phyloP scores from a whole-genome alignment of 2,329 filamentous ascomycete species.

The Sodiomyces alkalinus region DNA sequence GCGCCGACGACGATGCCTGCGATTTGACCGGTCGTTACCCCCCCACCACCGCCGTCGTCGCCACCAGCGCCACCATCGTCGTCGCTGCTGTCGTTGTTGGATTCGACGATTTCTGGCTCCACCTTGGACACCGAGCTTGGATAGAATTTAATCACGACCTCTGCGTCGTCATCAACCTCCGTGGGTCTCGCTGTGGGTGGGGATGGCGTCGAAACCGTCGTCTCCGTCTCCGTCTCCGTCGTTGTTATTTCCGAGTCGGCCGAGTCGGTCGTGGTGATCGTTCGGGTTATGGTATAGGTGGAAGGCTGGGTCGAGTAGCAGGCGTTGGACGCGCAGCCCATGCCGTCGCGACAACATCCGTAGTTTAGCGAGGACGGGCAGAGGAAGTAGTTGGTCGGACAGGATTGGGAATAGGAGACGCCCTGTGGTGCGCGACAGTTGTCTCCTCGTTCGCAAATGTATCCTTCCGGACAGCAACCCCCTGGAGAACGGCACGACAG shows the following conservation, averaged over 20 bases:
- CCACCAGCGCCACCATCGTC: slow-evolving; percentile 10
- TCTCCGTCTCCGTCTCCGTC: slow-evolving; percentile 22
- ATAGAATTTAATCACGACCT: slow-evolving; percentile 25
- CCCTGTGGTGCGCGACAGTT: slow-evolving; percentile 30
- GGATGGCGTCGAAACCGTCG: slow-evolving; percentile 22
- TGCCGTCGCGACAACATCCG: slow-evolving; percentile 35
- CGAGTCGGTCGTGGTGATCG: slow-evolving; percentile 28
- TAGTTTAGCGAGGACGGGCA: slow-evolving; percentile 35
- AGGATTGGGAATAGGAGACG: slow-evolving; percentile 21
- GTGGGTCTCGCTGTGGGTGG: slow-evolving; percentile 13
- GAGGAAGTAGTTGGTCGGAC: slow-evolving; percentile 26
- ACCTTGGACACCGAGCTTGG: slow-evolving; percentile 28
- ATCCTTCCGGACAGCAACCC: slow-evolving; percentile 29
- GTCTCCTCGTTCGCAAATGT: slow-evolving; percentile 21
- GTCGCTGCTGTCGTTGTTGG: no score
- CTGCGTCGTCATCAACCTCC: slow-evolving; percentile 11
- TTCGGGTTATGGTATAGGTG: slow-evolving; percentile 27
- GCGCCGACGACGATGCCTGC: slow-evolving; percentile 39
- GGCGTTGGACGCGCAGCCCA: slow-evolving; percentile 28
- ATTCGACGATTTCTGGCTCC: slow-evolving; percentile 12
- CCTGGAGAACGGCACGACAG: slow-evolving; percentile 16
- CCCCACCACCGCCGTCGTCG: slow-evolving; percentile 12
- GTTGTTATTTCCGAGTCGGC: slow-evolving; percentile 22
- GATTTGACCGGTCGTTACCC: slow-evolving; percentile 25
- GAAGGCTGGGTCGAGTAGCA: slow-evolving; percentile 33